Base-by-base conservation (phyloP, 139 green algal genomes). In the Deuterostichococcus epilithicus region DNA sequence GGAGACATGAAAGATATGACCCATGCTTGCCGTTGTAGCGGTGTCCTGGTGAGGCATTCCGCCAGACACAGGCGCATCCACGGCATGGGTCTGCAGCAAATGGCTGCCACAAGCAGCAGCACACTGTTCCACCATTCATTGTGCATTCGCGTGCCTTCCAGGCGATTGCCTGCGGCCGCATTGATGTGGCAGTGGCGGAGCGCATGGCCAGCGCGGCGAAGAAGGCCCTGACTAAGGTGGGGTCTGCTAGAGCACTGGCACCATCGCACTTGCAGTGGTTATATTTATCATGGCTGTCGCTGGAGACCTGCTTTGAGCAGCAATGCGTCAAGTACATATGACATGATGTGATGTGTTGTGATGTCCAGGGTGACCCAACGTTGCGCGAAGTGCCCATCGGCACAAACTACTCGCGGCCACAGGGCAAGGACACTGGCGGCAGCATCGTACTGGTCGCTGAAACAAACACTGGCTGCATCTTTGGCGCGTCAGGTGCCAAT, bases 361-460 rank as follows among this genome's bases (percentile, higher is more conserved):
- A 13, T 26, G 72, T 70, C 45, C 13, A 34, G 25, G 32, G 68
- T 8, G 32, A 73, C 20, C 28, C 68, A 44, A 47, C 32, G 1
- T 23, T 70, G 32, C 30, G n/a, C 63, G 13, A 13, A 22, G 63
- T 70, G n/a, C n/a, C n/a, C 32, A 33, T 35, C 63, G n/a, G 22
- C 23, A 34, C 63, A 32, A 70, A 32, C 22, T 23, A 1, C 5
- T 20, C 35, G 1, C 23, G 35, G 44, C 44, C 33, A 1, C 52
- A 33, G 26, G 73, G 45, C 33, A 18, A 70, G 34, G 89, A 85
- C 3, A 82, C 92, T 69, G 89, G 89, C 44, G 84, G 81, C n/a
- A 86, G 86, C 23, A 39, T 92, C 5, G 52, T 92, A 26, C 0
- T 94, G 34, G 77, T 90, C 1, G 89, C 88, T 0, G 42, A 78